phyloP scores from a whole-genome alignment of 164 flowering plant species.

The Kingdonia uniflora region DNA sequence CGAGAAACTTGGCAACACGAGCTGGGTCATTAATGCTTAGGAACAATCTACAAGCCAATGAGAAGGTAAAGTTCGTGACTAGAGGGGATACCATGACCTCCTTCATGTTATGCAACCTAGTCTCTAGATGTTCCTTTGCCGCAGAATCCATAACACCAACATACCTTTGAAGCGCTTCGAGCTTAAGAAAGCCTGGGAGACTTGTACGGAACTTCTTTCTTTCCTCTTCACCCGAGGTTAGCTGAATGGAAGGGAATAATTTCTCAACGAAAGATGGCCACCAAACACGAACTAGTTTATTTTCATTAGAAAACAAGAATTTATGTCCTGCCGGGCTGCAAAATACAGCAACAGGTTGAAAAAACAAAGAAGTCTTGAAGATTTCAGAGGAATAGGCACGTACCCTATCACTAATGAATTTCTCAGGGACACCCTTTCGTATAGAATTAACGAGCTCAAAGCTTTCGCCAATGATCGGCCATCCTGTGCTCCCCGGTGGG shows the following conservation, averaged over 20 bases:
- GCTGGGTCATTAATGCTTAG: slow-evolving; percentile 28
- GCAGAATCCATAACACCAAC: slow-evolving; percentile 19
- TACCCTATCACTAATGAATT: slow-evolving; percentile 20
- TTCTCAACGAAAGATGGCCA: slow-evolving; percentile 15
- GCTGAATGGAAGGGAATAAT: slow-evolving; percentile 14
- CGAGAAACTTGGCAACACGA: slow-evolving; percentile 14
- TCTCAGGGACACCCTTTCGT: slow-evolving; percentile 21
- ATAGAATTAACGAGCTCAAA: slow-evolving; percentile 19
- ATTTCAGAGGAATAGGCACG: slow-evolving; percentile 7
- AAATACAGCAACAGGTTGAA: slow-evolving; percentile 7
- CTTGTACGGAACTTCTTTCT: slow-evolving; percentile 14
- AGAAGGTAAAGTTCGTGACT: slow-evolving; percentile 12
- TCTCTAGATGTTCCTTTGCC: slow-evolving; percentile 4
- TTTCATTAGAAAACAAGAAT: slow-evolving; percentile 20
- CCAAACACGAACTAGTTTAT: slow-evolving; percentile 18
- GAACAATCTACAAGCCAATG: too few species aligned
- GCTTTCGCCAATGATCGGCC: slow-evolving; percentile 22
- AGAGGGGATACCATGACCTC: slow-evolving; percentile 14
- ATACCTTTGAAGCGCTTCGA: slow-evolving; percentile 21
- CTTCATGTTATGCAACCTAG: slow-evolving; percentile 12
- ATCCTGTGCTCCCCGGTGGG: slow-evolving; percentile 20
- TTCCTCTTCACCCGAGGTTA: slow-evolving; percentile 14
- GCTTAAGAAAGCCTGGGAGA: slow-evolving; percentile 18
- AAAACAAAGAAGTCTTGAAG: slow-evolving; percentile 21
- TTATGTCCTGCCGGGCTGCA: slow-evolving; percentile 16